phyloP scores from a whole-genome alignment of 83 land plant genomes.

The Thuja plicata region DNA sequence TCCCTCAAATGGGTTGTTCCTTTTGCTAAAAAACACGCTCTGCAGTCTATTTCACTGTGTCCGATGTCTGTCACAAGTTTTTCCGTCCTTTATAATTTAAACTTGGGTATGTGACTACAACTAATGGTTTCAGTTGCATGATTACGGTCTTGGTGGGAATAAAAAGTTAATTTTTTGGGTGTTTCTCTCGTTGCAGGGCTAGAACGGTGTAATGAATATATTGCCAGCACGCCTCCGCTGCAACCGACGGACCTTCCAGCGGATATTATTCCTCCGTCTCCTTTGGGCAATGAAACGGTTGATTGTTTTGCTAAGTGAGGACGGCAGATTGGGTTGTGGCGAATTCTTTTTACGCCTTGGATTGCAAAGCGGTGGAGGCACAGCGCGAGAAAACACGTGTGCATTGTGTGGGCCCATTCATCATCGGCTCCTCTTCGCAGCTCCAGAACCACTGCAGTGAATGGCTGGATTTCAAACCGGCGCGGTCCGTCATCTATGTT shows the following conservation, averaged over 20 bases:
- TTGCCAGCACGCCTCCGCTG: background rate
- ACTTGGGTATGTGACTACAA: background rate
- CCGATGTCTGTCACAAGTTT: conserved; percentile 30
- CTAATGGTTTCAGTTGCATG: background rate
- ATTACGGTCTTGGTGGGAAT: background rate
- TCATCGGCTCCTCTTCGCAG: background rate
- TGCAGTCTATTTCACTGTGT: conserved; percentile 34
- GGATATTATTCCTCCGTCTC: background rate
- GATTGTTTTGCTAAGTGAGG: background rate
- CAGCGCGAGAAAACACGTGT: conserved; percentile 7
- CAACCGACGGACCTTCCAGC: too few species aligned
- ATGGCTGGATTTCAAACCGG: conserved; percentile 44
- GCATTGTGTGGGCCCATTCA: conserved; percentile 18
- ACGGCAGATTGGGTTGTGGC: conserved; percentile 33
- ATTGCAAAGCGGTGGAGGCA: conserved; percentile 22
- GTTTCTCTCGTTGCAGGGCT: background rate
- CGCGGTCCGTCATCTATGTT: conserved; percentile 44
- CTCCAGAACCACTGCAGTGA: background rate
- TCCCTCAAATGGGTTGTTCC: conserved; percentile 30
- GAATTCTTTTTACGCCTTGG: conserved; percentile 44
- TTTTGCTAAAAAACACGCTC: conserved; percentile 26
- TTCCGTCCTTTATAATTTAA: conserved; percentile 21
- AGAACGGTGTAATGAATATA: background rate
- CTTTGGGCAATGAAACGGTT: background rate
- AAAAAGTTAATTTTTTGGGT: background rate